Conservation (phyloP, 768 basidiomycete genomes). For the Gelatoporia subvermispora region DNA sequence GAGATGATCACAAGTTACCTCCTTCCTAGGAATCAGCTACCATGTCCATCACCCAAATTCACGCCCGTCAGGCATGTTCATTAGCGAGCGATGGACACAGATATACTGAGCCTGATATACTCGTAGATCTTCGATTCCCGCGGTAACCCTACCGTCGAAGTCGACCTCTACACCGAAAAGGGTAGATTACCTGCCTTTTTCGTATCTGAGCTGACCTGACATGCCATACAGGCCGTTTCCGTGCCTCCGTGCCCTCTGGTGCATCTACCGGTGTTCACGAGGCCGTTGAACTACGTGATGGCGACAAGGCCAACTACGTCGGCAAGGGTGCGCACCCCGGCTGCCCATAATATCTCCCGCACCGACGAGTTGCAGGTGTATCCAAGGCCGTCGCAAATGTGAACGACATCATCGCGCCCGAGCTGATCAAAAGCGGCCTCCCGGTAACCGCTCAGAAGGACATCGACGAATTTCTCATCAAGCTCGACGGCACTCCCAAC, state of each 20-base stretch:
- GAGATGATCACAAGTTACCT: no score
- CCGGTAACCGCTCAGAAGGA: slow-evolving; percentile 89
- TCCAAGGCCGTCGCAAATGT: slow-evolving; percentile 91
- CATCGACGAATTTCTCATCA: slow-evolving; percentile 96
- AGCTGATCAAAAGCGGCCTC: slow-evolving; percentile 78
- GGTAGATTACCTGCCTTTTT: no score
- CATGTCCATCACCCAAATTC: slow-evolving; percentile 91
- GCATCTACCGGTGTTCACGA: slow-evolving; percentile 98
- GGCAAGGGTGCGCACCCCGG: slow-evolving; percentile 73
- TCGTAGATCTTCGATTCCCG: slow-evolving; percentile 97
- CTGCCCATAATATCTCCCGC: background rate
- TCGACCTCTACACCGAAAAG: slow-evolving; percentile 83
- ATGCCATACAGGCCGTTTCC: slow-evolving; percentile 67
- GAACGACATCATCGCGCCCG: slow-evolving; percentile 86
- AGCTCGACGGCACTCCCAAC: slow-evolving; percentile 95
- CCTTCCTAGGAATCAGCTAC: no score
- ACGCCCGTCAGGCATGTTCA: slow-evolving; percentile 79
- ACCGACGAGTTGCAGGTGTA: slow-evolving; percentile 58
- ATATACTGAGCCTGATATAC: background rate
- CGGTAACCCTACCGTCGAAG: slow-evolving; percentile 96
- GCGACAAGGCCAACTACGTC: slow-evolving; percentile 86
- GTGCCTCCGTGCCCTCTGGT: slow-evolving; percentile 94
- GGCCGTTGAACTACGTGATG: slow-evolving; percentile 97
- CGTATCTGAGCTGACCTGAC: background rate
- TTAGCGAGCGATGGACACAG: no score